phyloP scores from a whole-genome alignment of 2,329 filamentous ascomycete genomes.

The Seiridium cupressi region DNA sequence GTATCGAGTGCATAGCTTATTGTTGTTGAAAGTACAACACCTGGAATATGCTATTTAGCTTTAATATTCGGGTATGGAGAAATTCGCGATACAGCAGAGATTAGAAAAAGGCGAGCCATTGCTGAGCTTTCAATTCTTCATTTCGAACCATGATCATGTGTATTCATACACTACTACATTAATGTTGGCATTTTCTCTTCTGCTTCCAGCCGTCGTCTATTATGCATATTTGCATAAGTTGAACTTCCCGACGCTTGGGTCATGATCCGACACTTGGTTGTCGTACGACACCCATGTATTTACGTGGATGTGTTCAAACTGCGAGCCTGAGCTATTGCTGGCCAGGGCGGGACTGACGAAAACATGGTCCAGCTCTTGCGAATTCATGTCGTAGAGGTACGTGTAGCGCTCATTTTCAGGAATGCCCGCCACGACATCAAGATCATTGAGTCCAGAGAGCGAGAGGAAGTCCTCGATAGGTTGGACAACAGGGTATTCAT shows the following conservation, averaged over 20 bases:
- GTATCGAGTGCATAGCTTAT: too few relatives aligned
- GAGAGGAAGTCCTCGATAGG: constrained; percentile 54
- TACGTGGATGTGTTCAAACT: constrained; percentile 67
- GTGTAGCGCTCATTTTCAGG: constrained; percentile 62
- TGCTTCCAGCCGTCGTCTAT: background rate
- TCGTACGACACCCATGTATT: constrained; percentile 64
- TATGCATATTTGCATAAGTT: constrained; percentile 45
- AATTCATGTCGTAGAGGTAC: constrained; percentile 68
- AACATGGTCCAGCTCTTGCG: constrained; percentile 69
- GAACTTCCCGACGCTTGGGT: constrained; percentile 63
- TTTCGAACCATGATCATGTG: too few relatives aligned
- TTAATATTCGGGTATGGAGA: too few relatives aligned
- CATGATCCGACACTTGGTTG: constrained; percentile 64
- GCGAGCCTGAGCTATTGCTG: constrained; percentile 27
- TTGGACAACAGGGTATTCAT: constrained; percentile 65
- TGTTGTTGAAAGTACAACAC: too few relatives aligned
- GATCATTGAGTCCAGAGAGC: constrained; percentile 55
- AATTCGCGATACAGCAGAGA: too few relatives aligned
- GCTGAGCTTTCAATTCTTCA: too few relatives aligned
- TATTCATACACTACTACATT: background rate
- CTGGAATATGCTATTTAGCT: too few relatives aligned
- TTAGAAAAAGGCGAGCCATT: too few relatives aligned
- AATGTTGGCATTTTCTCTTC: too few relatives aligned
- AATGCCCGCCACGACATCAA: constrained; percentile 58
- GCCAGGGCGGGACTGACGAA: constrained; percentile 57